Percentiles rank a stretch among this genome's conserved stretches.
Conservation (phyloP, 768 basidiomycete genomes). For the Crucibulum laeve region DNA sequence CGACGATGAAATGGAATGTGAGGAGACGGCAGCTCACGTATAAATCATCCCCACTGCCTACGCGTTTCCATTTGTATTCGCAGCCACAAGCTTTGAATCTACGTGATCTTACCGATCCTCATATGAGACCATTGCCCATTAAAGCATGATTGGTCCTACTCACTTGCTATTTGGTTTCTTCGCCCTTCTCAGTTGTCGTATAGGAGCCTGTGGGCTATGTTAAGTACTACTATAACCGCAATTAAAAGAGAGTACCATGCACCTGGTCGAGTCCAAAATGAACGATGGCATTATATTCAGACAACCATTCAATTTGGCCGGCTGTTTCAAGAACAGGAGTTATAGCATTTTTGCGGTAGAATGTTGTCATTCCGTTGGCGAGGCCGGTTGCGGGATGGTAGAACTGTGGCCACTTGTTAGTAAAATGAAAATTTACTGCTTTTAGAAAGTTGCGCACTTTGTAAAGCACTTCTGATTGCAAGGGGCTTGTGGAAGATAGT, state of each 20-base stretch:
- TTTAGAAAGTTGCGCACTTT: background rate
- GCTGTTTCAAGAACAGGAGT: slow-evolving; percentile 46
- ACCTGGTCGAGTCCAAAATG: slow-evolving; percentile 49
- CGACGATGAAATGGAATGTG: background rate
- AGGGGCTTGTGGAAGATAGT: slow-evolving; percentile 16
- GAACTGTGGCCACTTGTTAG: slow-evolving; percentile 16
- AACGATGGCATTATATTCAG: slow-evolving; percentile 36
- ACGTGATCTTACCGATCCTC: slow-evolving; percentile 34
- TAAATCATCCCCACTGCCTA: slow-evolving; percentile 37
- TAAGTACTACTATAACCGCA: too few species aligned
- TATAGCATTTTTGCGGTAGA: slow-evolving; percentile 40
- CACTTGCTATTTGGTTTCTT: slow-evolving; percentile 51
- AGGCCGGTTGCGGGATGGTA: slow-evolving; percentile 40
- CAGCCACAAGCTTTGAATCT: slow-evolving; percentile 44
- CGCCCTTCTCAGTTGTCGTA: slow-evolving; percentile 42
- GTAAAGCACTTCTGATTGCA: background rate
- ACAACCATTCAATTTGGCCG: slow-evolving; percentile 50
- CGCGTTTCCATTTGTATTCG: slow-evolving; percentile 57
- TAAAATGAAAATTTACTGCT: background rate
- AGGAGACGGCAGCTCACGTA: slow-evolving; percentile 29
- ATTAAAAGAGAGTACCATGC: background rate
- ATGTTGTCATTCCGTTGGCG: slow-evolving; percentile 37
- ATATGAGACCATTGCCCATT: background rate
- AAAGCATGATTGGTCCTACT: slow-evolving; percentile 8
- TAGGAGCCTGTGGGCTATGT: slow-evolving; percentile 19